Percentiles rank a stretch among this genome's conserved stretches.
Evolutionary conservation across 257 asterid genomes (phyloP).

Genomic region (Mitragyna speciosa): DNA sequence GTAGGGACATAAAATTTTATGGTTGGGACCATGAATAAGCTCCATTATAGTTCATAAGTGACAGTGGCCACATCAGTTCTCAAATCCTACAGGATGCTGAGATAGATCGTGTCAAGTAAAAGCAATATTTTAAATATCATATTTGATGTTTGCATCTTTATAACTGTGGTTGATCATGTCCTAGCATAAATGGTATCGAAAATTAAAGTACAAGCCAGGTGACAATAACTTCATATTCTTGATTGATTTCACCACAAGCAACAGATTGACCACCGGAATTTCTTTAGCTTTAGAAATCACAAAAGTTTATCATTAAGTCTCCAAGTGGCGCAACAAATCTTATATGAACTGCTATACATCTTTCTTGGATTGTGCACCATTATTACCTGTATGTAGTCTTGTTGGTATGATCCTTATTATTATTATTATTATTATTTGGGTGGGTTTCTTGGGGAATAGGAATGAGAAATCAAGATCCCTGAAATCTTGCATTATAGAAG

Average conservation of each 20-base stretch:
- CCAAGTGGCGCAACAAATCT: neutral
- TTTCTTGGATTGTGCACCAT: neutral
- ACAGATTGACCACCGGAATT: neutral
- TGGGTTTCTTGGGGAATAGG: neutral
- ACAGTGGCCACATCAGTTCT: neutral
- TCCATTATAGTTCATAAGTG: neutral
- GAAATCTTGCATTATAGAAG: neutral
- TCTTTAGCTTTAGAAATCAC: neutral
- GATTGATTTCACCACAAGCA: neutral
- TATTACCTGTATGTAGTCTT: neutral
- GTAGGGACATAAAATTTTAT: constrained; percentile 12
- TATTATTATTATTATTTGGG: no score
- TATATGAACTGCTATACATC: neutral
- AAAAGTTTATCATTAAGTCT: neutral
- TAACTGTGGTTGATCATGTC: neutral
- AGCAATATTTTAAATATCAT: neutral
- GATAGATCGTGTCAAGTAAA: neutral
- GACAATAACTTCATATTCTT: neutral
- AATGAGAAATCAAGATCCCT: neutral
- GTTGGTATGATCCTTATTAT: neutral
- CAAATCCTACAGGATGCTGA: constrained; percentile 1
- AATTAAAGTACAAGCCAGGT: neutral
- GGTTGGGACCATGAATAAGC: constrained; percentile 19
- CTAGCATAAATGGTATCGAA: neutral
- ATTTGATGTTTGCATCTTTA: neutral